Base-by-base conservation (phyloP, 768 basidiomycete species). In the Termitomyces sp. region DNA sequence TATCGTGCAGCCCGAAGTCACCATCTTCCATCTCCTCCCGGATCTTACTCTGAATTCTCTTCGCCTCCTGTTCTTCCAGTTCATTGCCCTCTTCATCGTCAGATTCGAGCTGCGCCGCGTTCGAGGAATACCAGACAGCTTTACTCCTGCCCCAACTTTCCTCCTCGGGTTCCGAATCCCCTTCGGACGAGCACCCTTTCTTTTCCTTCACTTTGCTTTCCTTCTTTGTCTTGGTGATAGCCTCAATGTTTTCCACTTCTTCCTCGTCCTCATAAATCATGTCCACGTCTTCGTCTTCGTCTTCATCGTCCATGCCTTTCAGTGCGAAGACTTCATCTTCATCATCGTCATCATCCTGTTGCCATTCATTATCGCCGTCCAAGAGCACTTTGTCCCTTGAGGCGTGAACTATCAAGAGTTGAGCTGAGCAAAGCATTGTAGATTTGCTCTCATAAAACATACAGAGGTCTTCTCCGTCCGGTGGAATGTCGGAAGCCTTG, bases 31-130 rank as follows among this genome's bases (percentile, higher is more conserved):
- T 77, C 11, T 70, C 78, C 60, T 90, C 87, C 32, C 87, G 77
- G 22, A 81, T 75, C 71, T 90, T 93, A 37, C 72, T 68, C 68
- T 96, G 95, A 44, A 96, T 70, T 55, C 91, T 76, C 61, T 71
- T 84, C 7, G 89, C 90, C 68, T 98, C 94, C 65, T 88, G 84
- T 66, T 92, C 91, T 64, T 98, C 93, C 48, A 96, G 71, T 60
- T 89, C 87, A 64, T 90, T 82, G 34, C 84, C 89, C 68, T 96
- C 94, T 63, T 96, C 94, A 59, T 95, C 88, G 61, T 90, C 90
- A 37, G 87, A 87, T 51, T 90, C 90, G 37, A 92, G 72, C 53
- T 89, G 73, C 35, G 77, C 86, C 32, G 89, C 91, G 67, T 92
- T 93, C 4, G 88, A 90, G 3, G 90, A 83, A 66, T 96, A 96